phyloP scores from a whole-genome alignment of 2,329 filamentous ascomycete species.

The Clarireedia paspali region DNA sequence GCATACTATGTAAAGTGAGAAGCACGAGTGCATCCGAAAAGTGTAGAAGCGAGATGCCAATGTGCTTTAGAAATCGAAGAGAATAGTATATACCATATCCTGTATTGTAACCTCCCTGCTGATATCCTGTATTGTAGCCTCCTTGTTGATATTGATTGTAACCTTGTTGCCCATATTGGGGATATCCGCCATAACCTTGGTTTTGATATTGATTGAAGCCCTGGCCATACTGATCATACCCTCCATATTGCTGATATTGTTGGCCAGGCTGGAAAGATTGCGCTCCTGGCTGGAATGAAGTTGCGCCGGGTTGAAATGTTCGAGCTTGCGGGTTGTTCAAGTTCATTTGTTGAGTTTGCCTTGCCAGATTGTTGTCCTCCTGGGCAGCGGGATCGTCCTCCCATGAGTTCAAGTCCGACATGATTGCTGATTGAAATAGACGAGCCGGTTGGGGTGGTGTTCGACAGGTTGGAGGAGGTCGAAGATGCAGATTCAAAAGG shows the following conservation, averaged over 20 bases:
- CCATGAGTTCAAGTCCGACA: conserved; percentile 93
- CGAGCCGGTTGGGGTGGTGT: not conserved
- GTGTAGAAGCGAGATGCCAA: not conserved
- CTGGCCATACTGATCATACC: conserved; percentile 46
- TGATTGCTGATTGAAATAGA: conserved; percentile 32
- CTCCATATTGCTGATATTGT: conserved; percentile 50
- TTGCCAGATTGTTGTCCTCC: conserved; percentile 62
- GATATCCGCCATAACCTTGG: conserved; percentile 46
- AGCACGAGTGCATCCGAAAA: not conserved
- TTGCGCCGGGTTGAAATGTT: conserved; percentile 59
- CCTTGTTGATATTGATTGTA: conserved; percentile 46
- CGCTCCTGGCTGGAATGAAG: conserved; percentile 67
- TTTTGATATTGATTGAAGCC: conserved; percentile 45
- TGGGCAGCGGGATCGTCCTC: conserved; percentile 77
- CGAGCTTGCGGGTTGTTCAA: conserved; percentile 44
- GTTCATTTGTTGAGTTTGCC: conserved; percentile 70
- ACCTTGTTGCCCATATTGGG: conserved; percentile 43
- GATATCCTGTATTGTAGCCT: conserved; percentile 31
- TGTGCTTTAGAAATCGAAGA: not conserved
- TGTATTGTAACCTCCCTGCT: conserved; percentile 27
- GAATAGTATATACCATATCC: conserved; percentile 32
- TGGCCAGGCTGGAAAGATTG: conserved; percentile 67
- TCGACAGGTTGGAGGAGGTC: not conserved
- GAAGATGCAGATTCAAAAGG: not conserved
- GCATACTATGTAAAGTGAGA: not conserved